Base-by-base conservation (phyloP, 805 yeast species). In the Saccharomycopsis fermentans region DNA sequence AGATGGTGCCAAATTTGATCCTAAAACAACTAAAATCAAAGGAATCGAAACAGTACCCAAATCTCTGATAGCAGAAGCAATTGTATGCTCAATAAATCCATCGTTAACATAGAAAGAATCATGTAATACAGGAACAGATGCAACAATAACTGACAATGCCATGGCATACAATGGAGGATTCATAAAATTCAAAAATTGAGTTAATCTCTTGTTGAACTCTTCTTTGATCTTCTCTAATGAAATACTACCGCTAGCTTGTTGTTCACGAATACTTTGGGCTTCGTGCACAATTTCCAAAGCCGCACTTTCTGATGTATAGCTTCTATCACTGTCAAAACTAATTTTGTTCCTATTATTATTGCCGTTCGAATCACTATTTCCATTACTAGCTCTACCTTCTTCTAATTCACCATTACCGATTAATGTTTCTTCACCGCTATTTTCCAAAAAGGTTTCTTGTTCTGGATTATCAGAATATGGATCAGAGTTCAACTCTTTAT, bases 111-210 rank as follows among this genome's bases (percentile, higher is more conserved):
- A 86, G 62, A 87, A 81, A 57, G 76, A 74, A 39, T 74, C 71
- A 65, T 84, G 86, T 17, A 87, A 63, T 2, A 71, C 70, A 4
- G 87, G 84, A 19, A 84, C 73, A 0, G 88, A 79, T 2, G 92
- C 94, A 58, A 87, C 86, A 26, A 86, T 57, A 16, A 87, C 80
- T 2, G 91, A 78, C 1, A 82, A 69, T 11, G 83, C 67, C 91
- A 87, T 87, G 8, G 95, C 84, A 71, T 84, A 87, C 58, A 87
- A 72, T 16, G 94, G 95, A n/a, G 95, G 94, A 66, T 87, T 87
- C 87, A 87, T 84, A 60, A 77, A 77, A 6, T 70, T 63, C 52
- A 71, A 66, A 34, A 81, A 63, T 43, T 64, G 67, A 11, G 56
- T 52, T 14, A 68, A 56, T 19, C 56, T 52, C 16, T 54, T 17